Base-by-base conservation (phyloP, 345 rosid species). In the Eucalyptus pauciflora region DNA sequence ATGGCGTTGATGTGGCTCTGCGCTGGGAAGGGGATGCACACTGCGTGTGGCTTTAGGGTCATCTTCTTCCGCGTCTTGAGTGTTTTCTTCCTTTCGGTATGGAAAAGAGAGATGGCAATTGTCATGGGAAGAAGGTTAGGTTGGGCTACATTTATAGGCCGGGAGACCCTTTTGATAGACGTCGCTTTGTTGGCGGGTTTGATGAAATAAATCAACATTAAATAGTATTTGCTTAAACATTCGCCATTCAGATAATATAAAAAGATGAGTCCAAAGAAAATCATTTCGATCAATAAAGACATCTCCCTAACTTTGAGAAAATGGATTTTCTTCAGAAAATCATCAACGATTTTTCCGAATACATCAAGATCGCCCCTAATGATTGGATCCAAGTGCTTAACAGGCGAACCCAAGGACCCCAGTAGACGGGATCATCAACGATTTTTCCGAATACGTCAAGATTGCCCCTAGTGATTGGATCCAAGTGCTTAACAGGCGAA, bases 1-100 rank as follows among this genome's bases (percentile, higher is more conserved):
- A 94, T 93, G 33, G 96, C 93, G 58, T 69, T 93, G 52, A 94
- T 90, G 91, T 94, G 96, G 81, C 94, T 92, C 88, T 94, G 96
- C 27, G 94, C 94, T 37, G 95, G 95, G 87, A 33, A 94, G 2
- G 96, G 95, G 37, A 94, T 41, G 86, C 94, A 94, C n/a, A 94
- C 94, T 5, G 90, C 95, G 87, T 94, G 95, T 50, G 93, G 92
- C 86, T 91, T 89, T 46, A 60, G 46, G 83, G 9, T 33, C 9
- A 10, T 85, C 87, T 49, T 17, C 17, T 81, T 91, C 92, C 81
- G 89, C 16, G 37, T n/a, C 16, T 64, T 7, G 76, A 64, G 76
- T 14, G 37, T n/a, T n/a, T n/a, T 29, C 76, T 64, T 64, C 33
- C 18, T 13, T 64, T 64, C 18, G 37, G 18, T 13, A 60, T 27